Evolutionary conservation across 2,329 filamentous ascomycete genomes (phyloP).

Genomic region (Aspergillus sojae): DNA sequence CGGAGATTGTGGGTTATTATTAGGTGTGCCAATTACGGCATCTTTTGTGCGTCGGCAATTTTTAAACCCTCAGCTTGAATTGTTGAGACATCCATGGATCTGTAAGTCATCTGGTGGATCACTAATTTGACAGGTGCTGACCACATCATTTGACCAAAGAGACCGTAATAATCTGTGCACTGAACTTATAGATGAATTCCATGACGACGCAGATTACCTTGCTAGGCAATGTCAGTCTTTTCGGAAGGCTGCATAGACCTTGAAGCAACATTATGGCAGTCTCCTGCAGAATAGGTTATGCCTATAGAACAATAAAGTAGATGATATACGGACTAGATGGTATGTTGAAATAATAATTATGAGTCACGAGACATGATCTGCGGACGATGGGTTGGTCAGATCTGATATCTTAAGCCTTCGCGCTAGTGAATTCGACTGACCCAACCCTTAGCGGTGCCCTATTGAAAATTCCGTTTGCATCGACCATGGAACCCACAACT

Average conservation of each 20-base stretch:
- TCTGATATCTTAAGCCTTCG: background rate
- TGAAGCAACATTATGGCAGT: background rate
- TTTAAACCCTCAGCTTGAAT: background rate
- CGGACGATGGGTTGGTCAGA: background rate
- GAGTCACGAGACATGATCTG: constrained; percentile 2
- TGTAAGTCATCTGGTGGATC: background rate
- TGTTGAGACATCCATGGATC: too few relatives aligned
- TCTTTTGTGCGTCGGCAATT: background rate
- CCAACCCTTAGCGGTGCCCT: background rate
- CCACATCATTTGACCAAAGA: background rate
- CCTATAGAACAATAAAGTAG: background rate
- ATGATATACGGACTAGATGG: background rate
- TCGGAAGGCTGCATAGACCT: background rate
- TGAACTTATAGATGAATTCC: background rate
- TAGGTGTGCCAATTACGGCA: constrained; percentile 1
- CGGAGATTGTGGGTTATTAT: background rate
- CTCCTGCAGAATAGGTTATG: background rate
- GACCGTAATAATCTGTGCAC: background rate
- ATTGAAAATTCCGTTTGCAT: background rate
- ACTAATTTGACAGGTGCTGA: background rate
- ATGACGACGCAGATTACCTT: background rate
- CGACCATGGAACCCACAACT: background rate
- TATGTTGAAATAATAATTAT: background rate
- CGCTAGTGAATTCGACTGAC: background rate
- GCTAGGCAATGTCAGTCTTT: background rate